Conservation (phyloP, 345 rosid genomes). For the Alliaria petiolata region DNA sequence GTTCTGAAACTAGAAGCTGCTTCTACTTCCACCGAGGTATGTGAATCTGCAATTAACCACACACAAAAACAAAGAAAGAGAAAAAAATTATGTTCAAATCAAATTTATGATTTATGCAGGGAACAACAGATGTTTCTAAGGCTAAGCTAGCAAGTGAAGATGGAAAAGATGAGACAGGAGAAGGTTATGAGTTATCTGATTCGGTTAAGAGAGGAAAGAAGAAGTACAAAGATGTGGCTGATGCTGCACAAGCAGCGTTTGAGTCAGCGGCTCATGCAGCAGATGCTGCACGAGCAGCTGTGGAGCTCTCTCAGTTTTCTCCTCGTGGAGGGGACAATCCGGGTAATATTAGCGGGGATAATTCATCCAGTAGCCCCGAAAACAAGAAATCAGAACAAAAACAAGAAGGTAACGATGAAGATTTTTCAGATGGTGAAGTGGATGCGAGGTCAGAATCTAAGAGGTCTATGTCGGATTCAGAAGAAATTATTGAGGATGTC, state of each 20-base stretch:
- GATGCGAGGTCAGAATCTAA: conserved; percentile 31
- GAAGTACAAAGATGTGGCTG: conserved; percentile 80
- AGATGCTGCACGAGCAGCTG: conserved; percentile 87
- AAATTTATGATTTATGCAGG: conserved; percentile 33
- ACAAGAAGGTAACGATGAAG: conserved; percentile 5
- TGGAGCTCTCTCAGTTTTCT: conserved; percentile 74
- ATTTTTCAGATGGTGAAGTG: conserved; percentile 12
- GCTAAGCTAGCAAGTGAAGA: conserved; percentile 15
- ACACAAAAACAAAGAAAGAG: background rate
- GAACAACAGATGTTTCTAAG: conserved; percentile 20
- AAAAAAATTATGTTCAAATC: background rate
- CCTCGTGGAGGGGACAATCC: conserved; percentile 40
- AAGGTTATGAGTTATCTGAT: conserved; percentile 30
- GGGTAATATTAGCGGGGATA: background rate
- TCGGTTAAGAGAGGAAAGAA: conserved; percentile 33
- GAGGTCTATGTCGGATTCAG: conserved; percentile 40
- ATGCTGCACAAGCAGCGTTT: conserved; percentile 95
- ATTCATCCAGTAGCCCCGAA: background rate
- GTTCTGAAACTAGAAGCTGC: conserved; percentile 44
- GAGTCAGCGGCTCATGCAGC: conserved; percentile 87
- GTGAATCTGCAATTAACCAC: conserved; percentile 16
- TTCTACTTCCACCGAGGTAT: conserved; percentile 41
- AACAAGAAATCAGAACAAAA: conserved; percentile 18
- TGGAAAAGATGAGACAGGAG: conserved; percentile 12
- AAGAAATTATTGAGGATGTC: conserved; percentile 26